Conservation (phyloP, 1,139 yeast species). For the Suhomyces coccinellae region DNA sequence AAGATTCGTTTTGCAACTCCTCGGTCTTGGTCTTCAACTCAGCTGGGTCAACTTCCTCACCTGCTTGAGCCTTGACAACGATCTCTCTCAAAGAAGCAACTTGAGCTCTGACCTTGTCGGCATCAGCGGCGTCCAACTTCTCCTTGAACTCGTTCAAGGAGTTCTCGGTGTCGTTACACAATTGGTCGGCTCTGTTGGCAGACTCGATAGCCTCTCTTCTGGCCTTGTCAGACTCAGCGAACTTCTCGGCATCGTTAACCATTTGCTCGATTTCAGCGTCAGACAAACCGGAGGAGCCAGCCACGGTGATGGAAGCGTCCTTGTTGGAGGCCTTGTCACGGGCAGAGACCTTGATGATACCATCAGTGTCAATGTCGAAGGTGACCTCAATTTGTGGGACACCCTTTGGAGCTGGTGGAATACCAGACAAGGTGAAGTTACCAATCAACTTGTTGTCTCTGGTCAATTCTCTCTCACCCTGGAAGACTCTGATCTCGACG, state of each 20-base stretch:
- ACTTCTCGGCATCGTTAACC: constrained; percentile 98
- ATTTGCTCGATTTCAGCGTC: constrained; percentile 96
- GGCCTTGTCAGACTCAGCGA: constrained; percentile 94
- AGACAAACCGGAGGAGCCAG: constrained; percentile 96
- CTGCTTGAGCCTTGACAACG: constrained; percentile 91
- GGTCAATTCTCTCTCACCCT: constrained; percentile 99
- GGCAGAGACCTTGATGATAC: constrained; percentile 98
- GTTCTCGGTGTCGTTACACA: constrained; percentile 94
- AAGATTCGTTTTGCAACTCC: constrained; percentile 87
- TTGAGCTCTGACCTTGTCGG: constrained; percentile 80
- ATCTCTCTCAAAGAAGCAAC: constrained; percentile 82
- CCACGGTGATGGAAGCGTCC: constrained; percentile 98
- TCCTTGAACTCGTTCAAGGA: constrained; percentile 94
- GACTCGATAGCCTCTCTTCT: constrained; percentile 91
- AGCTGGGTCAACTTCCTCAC: constrained; percentile 80
- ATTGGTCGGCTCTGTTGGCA: constrained; percentile 97
- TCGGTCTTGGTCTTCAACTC: constrained; percentile 92
- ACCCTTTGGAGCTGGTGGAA: constrained; percentile 99
- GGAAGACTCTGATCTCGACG: constrained; percentile 98
- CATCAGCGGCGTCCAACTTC: constrained; percentile 83
- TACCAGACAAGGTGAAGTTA: constrained; percentile 93
- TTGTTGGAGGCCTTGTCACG: constrained; percentile 98
- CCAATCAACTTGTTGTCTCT: constrained; percentile 99
- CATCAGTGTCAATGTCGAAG: constrained; percentile 97
- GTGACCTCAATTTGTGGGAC: constrained; percentile 99